Base-by-base conservation (phyloP, 2,329 filamentous ascomycete genomes). In the Cryphonectria japonica region DNA sequence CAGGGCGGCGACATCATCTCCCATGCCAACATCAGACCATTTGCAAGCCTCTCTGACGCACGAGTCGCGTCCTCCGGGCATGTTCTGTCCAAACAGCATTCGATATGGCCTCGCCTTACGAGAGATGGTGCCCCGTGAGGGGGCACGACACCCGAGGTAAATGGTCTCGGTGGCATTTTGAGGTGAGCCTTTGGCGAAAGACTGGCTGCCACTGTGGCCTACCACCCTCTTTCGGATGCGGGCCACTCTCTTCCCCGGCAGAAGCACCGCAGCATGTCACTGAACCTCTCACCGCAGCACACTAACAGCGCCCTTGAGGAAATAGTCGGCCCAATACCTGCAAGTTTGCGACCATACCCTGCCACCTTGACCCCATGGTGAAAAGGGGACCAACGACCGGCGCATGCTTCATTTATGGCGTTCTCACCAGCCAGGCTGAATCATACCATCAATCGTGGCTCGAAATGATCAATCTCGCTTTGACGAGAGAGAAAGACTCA, bases 11-110 rank as follows among this genome's bases (percentile, higher is more conserved):
- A 26, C 29, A 52, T 29, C 66, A 52, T 63, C 41, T 5, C 41
- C 3, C 22, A 50, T 63, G 16, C 65, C 39, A 43, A 34, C 43
- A 52, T 54, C 32, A 54, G 41, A 4, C 41, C 59, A 62, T 19
- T 29, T 26, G 19, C 59, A 68, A 62, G 67, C 67, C 67, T 63
- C 67, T 34, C 43, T 39, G 67, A 54, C 26, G 19, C 43, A 54
- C 26, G 41, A 34, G 19, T 54, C 43, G 32, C 63, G 19, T 39
- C 39, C 37, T 11, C 22, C 61, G 14, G 22, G 22, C 16, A n/a
- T 59, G 4, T n/a, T 37, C 32, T 41, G 19, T n/a, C 41, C 61
- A 64, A 16, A 46, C 41, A 29, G n/a, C 61, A 43, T 26, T 46
- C 34, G 16, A 14, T 8, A 41, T 39, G 61, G 39, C 61, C 37